phyloP scores from a whole-genome alignment of 768 basidiomycete species.

The Tricholoma matsutake region DNA sequence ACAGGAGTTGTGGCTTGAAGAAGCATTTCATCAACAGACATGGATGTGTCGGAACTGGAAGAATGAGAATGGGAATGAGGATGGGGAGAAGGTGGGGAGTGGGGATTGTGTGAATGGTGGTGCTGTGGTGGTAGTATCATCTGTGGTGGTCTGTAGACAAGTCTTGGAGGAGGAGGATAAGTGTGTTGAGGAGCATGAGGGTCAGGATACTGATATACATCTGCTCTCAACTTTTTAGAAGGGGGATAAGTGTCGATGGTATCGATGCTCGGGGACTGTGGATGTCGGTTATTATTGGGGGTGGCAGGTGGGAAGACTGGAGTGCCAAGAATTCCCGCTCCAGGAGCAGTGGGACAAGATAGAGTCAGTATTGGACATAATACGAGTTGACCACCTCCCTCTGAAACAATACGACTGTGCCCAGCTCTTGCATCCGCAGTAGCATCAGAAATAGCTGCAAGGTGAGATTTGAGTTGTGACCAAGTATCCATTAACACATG shows the following conservation, averaged over 20 bases:
- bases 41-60: slow-evolving; percentile 33
- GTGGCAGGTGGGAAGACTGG: slow-evolving; percentile 17
- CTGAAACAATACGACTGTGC: slow-evolving; percentile 42
- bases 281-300: slow-evolving; percentile 16
- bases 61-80: slow-evolving; percentile 27
- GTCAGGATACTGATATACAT: not conserved
- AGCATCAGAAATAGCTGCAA: slow-evolving; percentile 42
- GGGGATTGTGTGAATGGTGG: slow-evolving; percentile 5
- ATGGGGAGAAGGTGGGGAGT: not conserved
- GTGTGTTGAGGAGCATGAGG: slow-evolving; percentile 1
- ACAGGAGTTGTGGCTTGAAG: slow-evolving; percentile 35
- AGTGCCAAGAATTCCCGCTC: not conserved
- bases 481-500: slow-evolving; percentile 46
- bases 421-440: slow-evolving; percentile 47
- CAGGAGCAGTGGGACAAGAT: not conserved
- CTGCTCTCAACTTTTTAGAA: slow-evolving; percentile 40
- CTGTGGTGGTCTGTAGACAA: not conserved
- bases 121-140: slow-evolving; percentile 18
- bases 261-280: slow-evolving; percentile 35
- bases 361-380: slow-evolving; percentile 28
- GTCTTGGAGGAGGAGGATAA: not conserved
- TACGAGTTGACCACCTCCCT: slow-evolving; percentile 44
- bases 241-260: slow-evolving; percentile 39
- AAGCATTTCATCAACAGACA: slow-evolving; percentile 46
- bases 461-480: slow-evolving; percentile 47